phyloP scores from a whole-genome alignment of 805 yeast species.

The Alloascoidea hylecoeti region DNA sequence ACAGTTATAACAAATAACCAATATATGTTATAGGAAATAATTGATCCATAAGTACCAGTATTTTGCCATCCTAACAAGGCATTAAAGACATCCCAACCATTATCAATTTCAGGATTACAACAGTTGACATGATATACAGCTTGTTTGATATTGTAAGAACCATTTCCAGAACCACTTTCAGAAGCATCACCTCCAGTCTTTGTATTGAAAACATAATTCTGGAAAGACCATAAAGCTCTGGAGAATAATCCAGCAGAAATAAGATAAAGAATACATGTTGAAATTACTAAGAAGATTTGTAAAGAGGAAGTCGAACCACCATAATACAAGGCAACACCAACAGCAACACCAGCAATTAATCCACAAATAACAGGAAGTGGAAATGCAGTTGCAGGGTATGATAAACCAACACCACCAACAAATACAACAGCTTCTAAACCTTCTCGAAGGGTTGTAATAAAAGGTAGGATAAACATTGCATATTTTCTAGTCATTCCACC shows the following conservation, averaged over 20 bases:
- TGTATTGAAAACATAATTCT: slow-evolving; percentile 37
- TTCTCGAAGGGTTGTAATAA: slow-evolving; percentile 69
- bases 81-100: slow-evolving; percentile 82
- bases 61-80: slow-evolving; percentile 83
- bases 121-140: slow-evolving; percentile 79
- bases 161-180: slow-evolving; percentile 71
- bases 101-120: slow-evolving; percentile 67
- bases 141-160: slow-evolving; percentile 55
- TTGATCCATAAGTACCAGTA: slow-evolving; percentile 69
- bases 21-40: slow-evolving; percentile 58
- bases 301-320: slow-evolving; percentile 61
- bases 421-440: slow-evolving; percentile 78
- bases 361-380: slow-evolving; percentile 72
- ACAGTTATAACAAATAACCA: slow-evolving; percentile 46
- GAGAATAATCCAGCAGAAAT: slow-evolving; percentile 72
- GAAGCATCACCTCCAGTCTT: slow-evolving; percentile 74
- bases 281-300: slow-evolving; percentile 58
- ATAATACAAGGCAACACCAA: slow-evolving; percentile 49
- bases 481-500: slow-evolving; percentile 45
- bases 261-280: slow-evolving; percentile 61
- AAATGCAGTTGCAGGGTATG: slow-evolving; percentile 40
- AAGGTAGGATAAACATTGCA: slow-evolving; percentile 64
- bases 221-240: slow-evolving; percentile 70
- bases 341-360: slow-evolving; percentile 48
- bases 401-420: slow-evolving; percentile 71